These are phyloP conservation scores for Ophiocytium majus DNA, from an alignment of 352 stramenopile species.

Conservation along the genomic window DNA sequence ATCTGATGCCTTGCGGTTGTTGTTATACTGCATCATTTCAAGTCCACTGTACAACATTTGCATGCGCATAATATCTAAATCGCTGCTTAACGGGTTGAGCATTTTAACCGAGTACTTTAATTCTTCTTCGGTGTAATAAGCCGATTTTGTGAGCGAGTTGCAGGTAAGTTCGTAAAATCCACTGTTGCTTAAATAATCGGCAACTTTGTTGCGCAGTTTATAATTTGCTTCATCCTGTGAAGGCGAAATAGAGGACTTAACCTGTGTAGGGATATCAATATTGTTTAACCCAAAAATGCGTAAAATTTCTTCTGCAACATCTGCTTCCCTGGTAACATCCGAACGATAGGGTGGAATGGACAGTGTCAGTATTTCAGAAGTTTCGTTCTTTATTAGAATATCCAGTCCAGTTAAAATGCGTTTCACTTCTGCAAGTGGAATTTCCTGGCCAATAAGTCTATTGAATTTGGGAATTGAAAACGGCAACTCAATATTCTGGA, in stretches of 20 bases:
- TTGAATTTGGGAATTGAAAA: neutral
- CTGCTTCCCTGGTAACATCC: slow-evolving; percentile 3
- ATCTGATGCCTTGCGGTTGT: neutral
- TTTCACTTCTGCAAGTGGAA: neutral
- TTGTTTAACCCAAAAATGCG: neutral
- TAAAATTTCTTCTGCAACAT: neutral
- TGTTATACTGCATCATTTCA: neutral
- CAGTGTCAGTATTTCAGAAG: neutral
- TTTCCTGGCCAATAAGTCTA: neutral
- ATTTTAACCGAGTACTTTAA: neutral
- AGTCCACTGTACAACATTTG: neutral
- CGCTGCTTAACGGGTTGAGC: neutral
- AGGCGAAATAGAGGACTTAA: neutral
- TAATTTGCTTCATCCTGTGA: neutral
- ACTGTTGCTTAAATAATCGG: neutral
- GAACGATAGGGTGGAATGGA: neutral
- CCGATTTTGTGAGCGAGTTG: neutral
- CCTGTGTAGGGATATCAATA: neutral
- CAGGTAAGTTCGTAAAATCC: neutral
- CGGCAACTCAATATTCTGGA: neutral
- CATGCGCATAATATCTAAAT: neutral
- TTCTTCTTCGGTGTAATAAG: neutral
- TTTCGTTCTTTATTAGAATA: neutral
- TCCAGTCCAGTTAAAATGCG: neutral
- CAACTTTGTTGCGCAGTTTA: neutral